Base-by-base conservation (phyloP, 2,329 filamentous ascomycete species). In the Catunica adiposa region DNA sequence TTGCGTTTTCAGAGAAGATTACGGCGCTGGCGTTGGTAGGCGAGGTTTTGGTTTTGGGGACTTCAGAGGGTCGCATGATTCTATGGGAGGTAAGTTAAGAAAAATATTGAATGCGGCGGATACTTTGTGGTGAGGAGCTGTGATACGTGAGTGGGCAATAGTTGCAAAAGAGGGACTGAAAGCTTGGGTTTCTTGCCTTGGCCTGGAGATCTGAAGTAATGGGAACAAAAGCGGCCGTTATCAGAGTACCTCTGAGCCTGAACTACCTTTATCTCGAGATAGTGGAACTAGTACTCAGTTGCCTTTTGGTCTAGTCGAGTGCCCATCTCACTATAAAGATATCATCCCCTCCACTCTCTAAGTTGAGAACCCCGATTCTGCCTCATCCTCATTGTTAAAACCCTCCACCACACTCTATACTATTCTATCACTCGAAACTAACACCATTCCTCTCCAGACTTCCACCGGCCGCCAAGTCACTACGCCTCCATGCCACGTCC, bases 1-100 rank as follows among this genome's bases (percentile, higher is more conserved):
- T 97, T 20, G 84, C 89, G 0, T 94, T 98, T 63, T 82, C 85
- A 0, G 90, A 97, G 68, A 79, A 82, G 63, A 87, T 98, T 64
- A 82, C 81, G 61, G 89, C 85, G 68, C 71, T 94, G 63, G 77
- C 81, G 22, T 73, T 94, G 55, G 80, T 81, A 23, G 82, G 78
- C 51, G 78, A 86, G 61, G 77, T 94, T 52, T 73, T 95, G 61
- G 72, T 88, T 55, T 68, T 94, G 55, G 92, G 92, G 9, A 94
- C 89, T 0, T 80, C 83, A 56, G 87, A 89, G 62, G 92, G 92
- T 15, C 80, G 89, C 56, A 69, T 97, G 61, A 84, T 95, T 63
- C 69, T 94, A 2, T 98, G 92, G 92, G 92, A 98, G 82, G 87
- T 92, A 66, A 68, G 69, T 67, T 17, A 22, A 44, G 40, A 44